Base-by-base conservation (phyloP, 306 rosid species). In the Malus orientalis region DNA sequence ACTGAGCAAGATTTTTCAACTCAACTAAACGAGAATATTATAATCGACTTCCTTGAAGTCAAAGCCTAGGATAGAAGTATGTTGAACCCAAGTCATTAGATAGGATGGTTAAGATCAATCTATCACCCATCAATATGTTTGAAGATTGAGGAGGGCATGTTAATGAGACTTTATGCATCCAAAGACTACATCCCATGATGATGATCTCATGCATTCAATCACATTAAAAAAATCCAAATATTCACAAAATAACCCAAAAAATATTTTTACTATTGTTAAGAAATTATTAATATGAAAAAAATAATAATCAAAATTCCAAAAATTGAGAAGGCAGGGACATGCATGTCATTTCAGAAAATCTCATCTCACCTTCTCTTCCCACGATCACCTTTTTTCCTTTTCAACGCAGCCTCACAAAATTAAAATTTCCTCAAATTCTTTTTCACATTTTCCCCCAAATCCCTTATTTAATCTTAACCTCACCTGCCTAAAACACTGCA, bases 291-390 rank as follows among this genome's bases (percentile, higher is more conserved):
- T 19, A 7, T 33, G 32, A 13, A 11, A 11, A 25, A 2, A 60
- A 63, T 0, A 63, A 30, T 14, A 11, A 27, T 5, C 15, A 57
- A 1, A 57, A 25, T 33, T 36, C 38, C 16, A 20, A 29, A 38
- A 61, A 25, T 16, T 36, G 71, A 76, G 77, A 83, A 70, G 78
- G 74, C 30, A 80, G 72, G 86, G 89, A 4, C 79, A 82, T 57
- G 36, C 6, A 67, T 20, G 91, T 80, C 80, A 83, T 82, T 85
- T 83, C 49, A 2, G 0, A 53, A 22, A 74, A 59, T 25, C 57
- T 4, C 71, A 57, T 72, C 77, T 16, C 44, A 3, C 71, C 54
- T 14, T 61, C 57, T 55, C 69, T 40, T 49, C 58, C 73, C 51
- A 47, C 77, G 78, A 60, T 75, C 57, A 77, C 29, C 23, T 54